Evolutionary conservation across 805 yeast genomes (phyloP).

Genomic region (Yamadazyma philogaea): DNA sequence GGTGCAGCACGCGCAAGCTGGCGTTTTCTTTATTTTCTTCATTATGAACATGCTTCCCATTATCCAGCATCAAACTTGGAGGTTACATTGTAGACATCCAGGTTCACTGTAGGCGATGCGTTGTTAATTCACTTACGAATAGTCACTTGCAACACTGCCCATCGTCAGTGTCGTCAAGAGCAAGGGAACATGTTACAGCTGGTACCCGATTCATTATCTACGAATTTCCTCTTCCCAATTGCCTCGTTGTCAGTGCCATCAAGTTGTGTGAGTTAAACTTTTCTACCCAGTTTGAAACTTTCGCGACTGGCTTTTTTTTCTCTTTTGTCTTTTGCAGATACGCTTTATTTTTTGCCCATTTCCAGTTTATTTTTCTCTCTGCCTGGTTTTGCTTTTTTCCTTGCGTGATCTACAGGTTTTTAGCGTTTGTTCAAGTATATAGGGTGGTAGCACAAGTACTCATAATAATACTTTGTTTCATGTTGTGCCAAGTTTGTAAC

Average conservation of each 20-base stretch:
- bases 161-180: too few relatives aligned
- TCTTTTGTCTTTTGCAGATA: neutral
- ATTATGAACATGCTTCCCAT: neutral
- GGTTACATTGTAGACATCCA: too few relatives aligned
- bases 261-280: too few relatives aligned
- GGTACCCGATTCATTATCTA: too few relatives aligned
- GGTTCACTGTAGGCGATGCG: too few relatives aligned
- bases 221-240: too few relatives aligned
- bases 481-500: conserved; percentile 39
- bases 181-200: too few relatives aligned
- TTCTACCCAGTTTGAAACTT: too few relatives aligned
- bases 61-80: too few relatives aligned
- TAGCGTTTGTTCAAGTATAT: conserved; percentile 1
- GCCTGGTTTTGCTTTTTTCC: neutral
- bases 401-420: neutral
- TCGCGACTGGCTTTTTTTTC: neutral
- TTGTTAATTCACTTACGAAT: too few relatives aligned
- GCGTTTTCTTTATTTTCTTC: neutral
- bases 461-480: conserved; percentile 1
- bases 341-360: neutral
- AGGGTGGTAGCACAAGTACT: neutral
- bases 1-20: neutral
- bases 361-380: neutral
- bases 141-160: too few relatives aligned
- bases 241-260: too few relatives aligned